Evolutionary conservation across 2,329 filamentous ascomycete genomes (phyloP).

Genomic region (Chrysosporium queenslandicum): DNA sequence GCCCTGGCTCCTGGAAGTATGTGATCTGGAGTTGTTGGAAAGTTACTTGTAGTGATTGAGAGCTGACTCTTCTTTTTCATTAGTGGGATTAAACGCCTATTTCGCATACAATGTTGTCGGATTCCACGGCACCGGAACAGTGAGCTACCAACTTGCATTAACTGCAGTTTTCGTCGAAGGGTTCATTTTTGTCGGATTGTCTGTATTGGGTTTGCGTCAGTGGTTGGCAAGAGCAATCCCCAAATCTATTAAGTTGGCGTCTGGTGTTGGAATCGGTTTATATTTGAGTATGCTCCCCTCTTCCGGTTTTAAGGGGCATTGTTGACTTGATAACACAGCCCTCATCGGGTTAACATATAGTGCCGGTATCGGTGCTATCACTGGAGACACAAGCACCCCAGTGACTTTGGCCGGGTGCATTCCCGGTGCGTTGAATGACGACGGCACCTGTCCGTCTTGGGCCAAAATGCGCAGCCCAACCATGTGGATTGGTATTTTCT

Average conservation of each 20-base stretch:
- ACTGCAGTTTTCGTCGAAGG: constrained; percentile 86
- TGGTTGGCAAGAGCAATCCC: constrained; percentile 81
- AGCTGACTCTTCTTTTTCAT: neutral
- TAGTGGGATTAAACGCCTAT: constrained; percentile 77
- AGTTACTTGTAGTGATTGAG: neutral
- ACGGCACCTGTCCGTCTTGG: constrained; percentile 51
- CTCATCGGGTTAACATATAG: constrained; percentile 60
- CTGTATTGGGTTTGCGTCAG: constrained; percentile 70
- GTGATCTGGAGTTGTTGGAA: neutral
- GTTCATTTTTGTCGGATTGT: constrained; percentile 71
- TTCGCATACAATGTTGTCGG: constrained; percentile 77
- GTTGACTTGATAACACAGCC: constrained; percentile 24
- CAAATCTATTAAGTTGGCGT: constrained; percentile 74
- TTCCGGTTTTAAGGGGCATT: neutral
- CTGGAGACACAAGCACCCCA: constrained; percentile 58
- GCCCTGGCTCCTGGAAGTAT: constrained; percentile 58
- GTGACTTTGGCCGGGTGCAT: constrained; percentile 67
- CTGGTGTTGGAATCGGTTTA: constrained; percentile 73
- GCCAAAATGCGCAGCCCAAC: constrained; percentile 73
- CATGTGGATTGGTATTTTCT: constrained; percentile 85
- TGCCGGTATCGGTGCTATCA: constrained; percentile 70
- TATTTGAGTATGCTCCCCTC: constrained; percentile 45
- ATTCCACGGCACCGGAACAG: constrained; percentile 59
- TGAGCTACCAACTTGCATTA: constrained; percentile 65
- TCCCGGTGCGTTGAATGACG: constrained; percentile 31